Percentiles rank a stretch among this genome's conserved stretches.
phyloP scores from a whole-genome alignment of 345 rosid genomes.

The Euclidium syriacum region DNA sequence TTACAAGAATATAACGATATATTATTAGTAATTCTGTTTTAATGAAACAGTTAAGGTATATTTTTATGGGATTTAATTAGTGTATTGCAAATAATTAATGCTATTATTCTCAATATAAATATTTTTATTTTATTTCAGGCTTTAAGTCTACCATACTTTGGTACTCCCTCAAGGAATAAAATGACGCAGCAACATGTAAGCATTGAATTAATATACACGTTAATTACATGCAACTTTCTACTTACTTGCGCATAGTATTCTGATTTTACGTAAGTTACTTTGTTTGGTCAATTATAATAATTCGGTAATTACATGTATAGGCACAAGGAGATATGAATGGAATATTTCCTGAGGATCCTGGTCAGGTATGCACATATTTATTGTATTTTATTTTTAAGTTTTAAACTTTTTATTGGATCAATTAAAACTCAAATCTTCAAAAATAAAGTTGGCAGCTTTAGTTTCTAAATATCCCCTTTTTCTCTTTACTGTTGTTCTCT shows the following conservation, averaged over 20 bases:
- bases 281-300: not conserved
- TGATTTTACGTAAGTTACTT: not conserved
- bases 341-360: constrained; percentile 79
- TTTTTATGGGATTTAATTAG: no score
- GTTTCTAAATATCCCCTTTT: constrained; percentile 3
- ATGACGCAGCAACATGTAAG: constrained; percentile 65
- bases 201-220: not conserved
- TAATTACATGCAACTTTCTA: not conserved
- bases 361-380: constrained; percentile 49
- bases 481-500: not conserved
- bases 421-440: constrained; percentile 4
- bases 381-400: not conserved
- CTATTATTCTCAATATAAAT: not conserved
- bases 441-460: constrained; percentile 17
- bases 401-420: constrained; percentile 33
- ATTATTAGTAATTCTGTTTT: no score
- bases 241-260: not conserved
- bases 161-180: constrained; percentile 39
- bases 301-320: constrained; percentile 22
- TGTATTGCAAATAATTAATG: not conserved
- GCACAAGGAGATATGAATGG: constrained; percentile 61
- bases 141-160: constrained; percentile 88
- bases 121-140: constrained; percentile 40
- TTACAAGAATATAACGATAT: no score
- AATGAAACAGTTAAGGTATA: no score